phyloP scores from a whole-genome alignment of 164 flowering plant species.

The Hamamelis virginiana region DNA sequence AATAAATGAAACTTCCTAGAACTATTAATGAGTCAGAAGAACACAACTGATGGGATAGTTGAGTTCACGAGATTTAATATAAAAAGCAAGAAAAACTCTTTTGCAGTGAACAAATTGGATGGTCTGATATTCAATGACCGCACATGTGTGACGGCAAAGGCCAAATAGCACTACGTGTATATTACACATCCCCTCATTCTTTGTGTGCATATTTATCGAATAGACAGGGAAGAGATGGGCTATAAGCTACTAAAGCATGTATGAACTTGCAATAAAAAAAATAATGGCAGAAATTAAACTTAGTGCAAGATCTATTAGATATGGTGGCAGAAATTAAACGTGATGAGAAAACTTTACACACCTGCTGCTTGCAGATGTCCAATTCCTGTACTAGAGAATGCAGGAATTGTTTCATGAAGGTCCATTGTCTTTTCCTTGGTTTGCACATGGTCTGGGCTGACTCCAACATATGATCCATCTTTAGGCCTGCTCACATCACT shows the following conservation, averaged over 20 bases:
- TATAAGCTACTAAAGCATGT: background rate
- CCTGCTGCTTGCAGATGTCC: slow-evolving; percentile 18
- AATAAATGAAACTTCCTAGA: too few species aligned
- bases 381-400: slow-evolving; percentile 15
- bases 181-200: background rate
- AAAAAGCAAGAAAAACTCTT: background rate
- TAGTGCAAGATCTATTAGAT: background rate
- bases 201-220: background rate
- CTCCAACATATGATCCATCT: slow-evolving; percentile 10
- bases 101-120: background rate
- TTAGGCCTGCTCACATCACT: background rate
- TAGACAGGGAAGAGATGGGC: background rate
- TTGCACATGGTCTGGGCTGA: background rate
- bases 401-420: background rate
- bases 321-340: background rate
- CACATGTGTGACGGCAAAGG: too few species aligned
- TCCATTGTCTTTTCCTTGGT: slow-evolving; percentile 9
- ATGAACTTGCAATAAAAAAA: background rate
- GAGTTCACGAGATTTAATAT: too few species aligned
- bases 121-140: background rate
- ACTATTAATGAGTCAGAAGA: too few species aligned
- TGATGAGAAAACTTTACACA: background rate
- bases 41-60: too few species aligned
- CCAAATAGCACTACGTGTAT: background rate
- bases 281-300: background rate